A percentile compares a stretch with the other conserved stretches of the same genome.
These are phyloP conservation scores for Sporothrix schenckii DNA, from an alignment of 2,329 filamentous ascomycete species.

Conservation along the genomic window DNA sequence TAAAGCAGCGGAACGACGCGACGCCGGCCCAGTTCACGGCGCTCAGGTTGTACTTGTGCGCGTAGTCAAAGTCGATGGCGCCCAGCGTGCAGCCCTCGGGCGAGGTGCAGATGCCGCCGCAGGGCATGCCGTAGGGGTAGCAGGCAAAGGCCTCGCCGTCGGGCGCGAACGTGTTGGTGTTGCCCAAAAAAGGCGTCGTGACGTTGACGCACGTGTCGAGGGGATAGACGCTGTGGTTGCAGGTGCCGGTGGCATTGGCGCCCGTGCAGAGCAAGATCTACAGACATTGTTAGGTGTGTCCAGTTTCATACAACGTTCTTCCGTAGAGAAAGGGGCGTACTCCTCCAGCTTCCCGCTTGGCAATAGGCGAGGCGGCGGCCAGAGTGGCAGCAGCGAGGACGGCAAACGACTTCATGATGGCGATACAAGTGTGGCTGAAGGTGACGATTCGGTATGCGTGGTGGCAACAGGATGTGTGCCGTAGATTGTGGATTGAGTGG, in stretches of 20 bases:
- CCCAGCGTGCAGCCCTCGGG: conserved; percentile 59
- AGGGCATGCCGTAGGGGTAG: conserved; percentile 49
- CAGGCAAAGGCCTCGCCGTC: conserved; percentile 55
- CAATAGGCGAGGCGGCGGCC: conserved; percentile 39
- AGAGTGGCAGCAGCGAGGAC: conserved; percentile 28
- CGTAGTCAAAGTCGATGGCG: conserved; percentile 50
- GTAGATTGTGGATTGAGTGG: background rate
- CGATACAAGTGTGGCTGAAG: background rate
- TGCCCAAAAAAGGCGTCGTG: conserved; percentile 43
- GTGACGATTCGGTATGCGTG: background rate
- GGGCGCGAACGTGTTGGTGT: conserved; percentile 55
- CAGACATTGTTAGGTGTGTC: background rate
- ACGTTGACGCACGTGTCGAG: conserved; percentile 54
- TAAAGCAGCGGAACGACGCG: conserved; percentile 45
- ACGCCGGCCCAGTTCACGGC: conserved; percentile 51
- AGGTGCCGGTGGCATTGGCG: conserved; percentile 53
- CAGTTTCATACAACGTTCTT: too few species aligned
- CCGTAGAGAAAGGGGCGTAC: conserved; percentile 45
- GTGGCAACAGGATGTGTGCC: background rate
- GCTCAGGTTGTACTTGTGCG: conserved; percentile 53
- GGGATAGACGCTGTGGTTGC: conserved; percentile 49
- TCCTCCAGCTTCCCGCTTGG: conserved; percentile 52
- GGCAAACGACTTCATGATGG: conserved; percentile 33
- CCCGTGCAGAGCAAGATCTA: conserved; percentile 57
- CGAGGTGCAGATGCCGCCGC: conserved; percentile 52